phyloP scores from a whole-genome alignment of 2,329 filamentous ascomycete species.

The Ceratocystis destructans region DNA sequence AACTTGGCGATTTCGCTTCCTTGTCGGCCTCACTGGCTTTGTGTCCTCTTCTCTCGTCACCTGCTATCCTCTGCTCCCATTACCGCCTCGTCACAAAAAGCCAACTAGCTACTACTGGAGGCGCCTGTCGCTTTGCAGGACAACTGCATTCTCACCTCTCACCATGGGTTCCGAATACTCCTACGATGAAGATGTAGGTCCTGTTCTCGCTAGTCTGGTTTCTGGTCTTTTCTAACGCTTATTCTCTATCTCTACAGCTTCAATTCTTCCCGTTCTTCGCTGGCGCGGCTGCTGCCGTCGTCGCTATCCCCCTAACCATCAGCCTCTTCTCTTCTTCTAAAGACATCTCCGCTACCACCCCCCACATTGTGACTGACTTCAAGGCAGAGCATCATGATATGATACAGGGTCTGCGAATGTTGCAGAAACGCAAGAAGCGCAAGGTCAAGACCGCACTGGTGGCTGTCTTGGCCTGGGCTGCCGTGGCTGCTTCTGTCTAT shows the following conservation, averaged over 20 bases:
- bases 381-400: conserved; percentile 70
- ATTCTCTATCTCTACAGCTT: conserved; percentile 38
- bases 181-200: conserved; percentile 74
- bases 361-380: conserved; percentile 39
- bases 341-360: background rate
- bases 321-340: conserved; percentile 44
- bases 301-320: conserved; percentile 85
- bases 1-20: background rate
- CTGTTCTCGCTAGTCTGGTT: conserved; percentile 17
- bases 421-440: conserved; percentile 80
- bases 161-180: conserved; percentile 91
- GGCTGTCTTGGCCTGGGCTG: conserved; percentile 61
- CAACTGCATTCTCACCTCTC: conserved; percentile 24
- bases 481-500: conserved; percentile 86
- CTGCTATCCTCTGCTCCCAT: background rate
- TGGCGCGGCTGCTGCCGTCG: conserved; percentile 72
- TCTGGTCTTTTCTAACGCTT: background rate
- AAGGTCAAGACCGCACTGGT: conserved; percentile 71
- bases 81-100: background rate
- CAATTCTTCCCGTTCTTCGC: conserved; percentile 99
- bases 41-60: background rate
- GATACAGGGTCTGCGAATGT: conserved; percentile 67
- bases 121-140: conserved; percentile 9
- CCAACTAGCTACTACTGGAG: background rate
- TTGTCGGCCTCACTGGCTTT: background rate